These are phyloP conservation scores for Populus tomentosa DNA, from an alignment of 441 rosid genomes.

Conservation along the genomic window DNA sequence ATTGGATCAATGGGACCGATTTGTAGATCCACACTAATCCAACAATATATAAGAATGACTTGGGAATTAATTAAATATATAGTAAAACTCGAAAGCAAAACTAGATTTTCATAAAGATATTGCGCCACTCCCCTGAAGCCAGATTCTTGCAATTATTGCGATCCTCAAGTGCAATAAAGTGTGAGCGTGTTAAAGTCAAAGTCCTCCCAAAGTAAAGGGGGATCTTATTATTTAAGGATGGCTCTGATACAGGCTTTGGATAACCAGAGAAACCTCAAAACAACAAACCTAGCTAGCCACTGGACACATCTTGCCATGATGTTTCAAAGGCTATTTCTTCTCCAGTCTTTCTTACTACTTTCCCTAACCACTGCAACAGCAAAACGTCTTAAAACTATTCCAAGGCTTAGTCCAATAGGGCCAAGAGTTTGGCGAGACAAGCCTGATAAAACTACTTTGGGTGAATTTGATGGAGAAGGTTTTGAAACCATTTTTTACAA, in stretches of 20 bases:
- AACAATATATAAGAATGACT: too few species aligned
- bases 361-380: slow-evolving; percentile 4
- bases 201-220: neutral
- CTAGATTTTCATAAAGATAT: too few species aligned
- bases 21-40: neutral
- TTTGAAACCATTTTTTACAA: slow-evolving; percentile 34
- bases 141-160: too few species aligned
- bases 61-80: too few species aligned
- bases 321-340: neutral
- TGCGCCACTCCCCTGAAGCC: too few species aligned
- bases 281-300: too few species aligned
- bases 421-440: slow-evolving; percentile 12
- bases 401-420: slow-evolving; percentile 33
- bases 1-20: neutral
- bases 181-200: too few species aligned
- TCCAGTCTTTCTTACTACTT: neutral
- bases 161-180: too few species aligned
- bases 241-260: neutral
- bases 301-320: neutral
- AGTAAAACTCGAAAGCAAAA: neutral
- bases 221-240: neutral
- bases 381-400: slow-evolving; percentile 7
- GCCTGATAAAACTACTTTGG: neutral
- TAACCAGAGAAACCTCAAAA: neutral
- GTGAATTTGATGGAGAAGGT: slow-evolving; percentile 14